These are phyloP conservation scores for Pseudogymnoascus sp. DNA, from an alignment of 2,329 filamentous ascomycete genomes.

Conservation along the genomic window DNA sequence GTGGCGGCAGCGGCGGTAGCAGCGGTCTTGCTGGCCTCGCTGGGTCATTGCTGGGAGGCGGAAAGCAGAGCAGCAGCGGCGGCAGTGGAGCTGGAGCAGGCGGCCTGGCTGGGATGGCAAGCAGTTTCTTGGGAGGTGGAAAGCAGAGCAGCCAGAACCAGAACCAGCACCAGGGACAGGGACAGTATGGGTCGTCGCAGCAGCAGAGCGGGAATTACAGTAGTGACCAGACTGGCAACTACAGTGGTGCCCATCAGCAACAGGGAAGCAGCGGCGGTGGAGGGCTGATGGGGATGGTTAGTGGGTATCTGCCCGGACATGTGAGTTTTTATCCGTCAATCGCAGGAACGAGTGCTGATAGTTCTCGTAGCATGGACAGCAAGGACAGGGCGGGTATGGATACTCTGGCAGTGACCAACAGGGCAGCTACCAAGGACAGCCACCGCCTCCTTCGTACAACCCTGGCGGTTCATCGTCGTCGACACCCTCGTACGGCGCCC, in stretches of 20 bases:
- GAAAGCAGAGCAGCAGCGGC: constrained; percentile 25
- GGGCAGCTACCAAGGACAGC: constrained; percentile 51
- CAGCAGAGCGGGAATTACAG: constrained; percentile 35
- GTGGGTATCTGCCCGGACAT: constrained; percentile 26
- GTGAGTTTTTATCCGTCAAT: constrained; percentile 19
- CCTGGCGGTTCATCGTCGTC: constrained; percentile 21
- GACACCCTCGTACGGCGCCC: constrained; percentile 12
- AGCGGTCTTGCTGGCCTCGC: constrained; percentile 34
- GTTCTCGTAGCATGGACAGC: constrained; percentile 16
- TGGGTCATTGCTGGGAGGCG: constrained; percentile 48
- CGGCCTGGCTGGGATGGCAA: constrained; percentile 28
- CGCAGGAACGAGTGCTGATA: not conserved
- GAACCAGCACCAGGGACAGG: constrained; percentile 28
- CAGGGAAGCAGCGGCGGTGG: not conserved
- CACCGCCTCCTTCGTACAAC: constrained; percentile 55
- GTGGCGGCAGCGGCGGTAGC: constrained; percentile 22
- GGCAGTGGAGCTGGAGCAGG: not conserved
- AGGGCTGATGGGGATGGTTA: constrained; percentile 24
- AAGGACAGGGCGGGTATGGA: constrained; percentile 49
- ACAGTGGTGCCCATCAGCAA: not conserved
- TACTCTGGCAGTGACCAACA: constrained; percentile 41
- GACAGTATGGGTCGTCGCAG: constrained; percentile 50
- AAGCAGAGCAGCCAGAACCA: constrained; percentile 23
- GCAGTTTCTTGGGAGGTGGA: constrained; percentile 40
- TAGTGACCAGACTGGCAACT: not conserved